Percentiles rank a stretch among this genome's conserved stretches.
These are phyloP conservation scores for Galerina sulciceps DNA, from an alignment of 768 basidiomycete species.

Conservation along the genomic window DNA sequence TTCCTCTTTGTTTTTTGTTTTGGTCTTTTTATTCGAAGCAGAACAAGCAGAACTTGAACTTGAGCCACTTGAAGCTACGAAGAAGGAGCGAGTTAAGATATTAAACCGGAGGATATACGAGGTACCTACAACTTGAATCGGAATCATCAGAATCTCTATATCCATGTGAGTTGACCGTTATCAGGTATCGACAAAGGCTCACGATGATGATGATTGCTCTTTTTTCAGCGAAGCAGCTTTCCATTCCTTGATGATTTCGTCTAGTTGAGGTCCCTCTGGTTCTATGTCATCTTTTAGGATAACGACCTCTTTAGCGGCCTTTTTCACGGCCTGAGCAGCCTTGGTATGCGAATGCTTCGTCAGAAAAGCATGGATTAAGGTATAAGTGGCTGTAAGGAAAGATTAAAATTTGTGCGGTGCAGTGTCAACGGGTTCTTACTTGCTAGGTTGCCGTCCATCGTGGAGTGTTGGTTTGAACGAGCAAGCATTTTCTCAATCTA, in stretches of 20 bases:
- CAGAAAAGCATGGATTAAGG: constrained; percentile 77
- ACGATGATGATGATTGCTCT: constrained; percentile 24
- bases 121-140: constrained; percentile 25
- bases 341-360: constrained; percentile 66
- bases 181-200: constrained; percentile 14
- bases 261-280: constrained; percentile 56
- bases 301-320: constrained; percentile 67
- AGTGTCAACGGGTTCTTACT: constrained; percentile 37
- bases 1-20: constrained; percentile 24
- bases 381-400: constrained; percentile 65
- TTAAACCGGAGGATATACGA: constrained; percentile 29
- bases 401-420: neutral
- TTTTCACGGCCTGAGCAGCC: constrained; percentile 75
- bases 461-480: constrained; percentile 2
- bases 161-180: neutral
- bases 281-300: constrained; percentile 59
- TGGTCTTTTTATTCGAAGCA: constrained; percentile 24
- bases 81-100: constrained; percentile 13
- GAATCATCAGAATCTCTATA: constrained; percentile 15
- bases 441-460: constrained; percentile 58
- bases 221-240: constrained; percentile 38
- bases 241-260: constrained; percentile 72
- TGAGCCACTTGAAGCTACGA: constrained; percentile 16
- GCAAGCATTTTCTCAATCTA: constrained; percentile 17
- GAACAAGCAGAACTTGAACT: no score